These are phyloP conservation scores for Plenodomus lindquistii DNA, from an alignment of 2,329 filamentous ascomycete species.

Conservation along the genomic window DNA sequence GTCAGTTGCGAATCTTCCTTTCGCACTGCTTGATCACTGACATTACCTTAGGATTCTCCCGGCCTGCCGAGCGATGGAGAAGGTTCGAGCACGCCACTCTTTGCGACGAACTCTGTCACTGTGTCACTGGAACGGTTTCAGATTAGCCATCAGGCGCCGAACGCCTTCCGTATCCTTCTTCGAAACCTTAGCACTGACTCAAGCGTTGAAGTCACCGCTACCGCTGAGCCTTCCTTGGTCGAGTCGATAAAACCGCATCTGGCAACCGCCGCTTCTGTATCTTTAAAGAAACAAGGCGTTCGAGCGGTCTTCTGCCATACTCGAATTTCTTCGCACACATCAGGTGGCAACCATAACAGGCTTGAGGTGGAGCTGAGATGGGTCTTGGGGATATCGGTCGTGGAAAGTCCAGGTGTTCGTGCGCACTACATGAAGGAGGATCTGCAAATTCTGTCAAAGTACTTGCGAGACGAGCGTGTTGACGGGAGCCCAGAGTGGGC, in stretches of 20 bases:
- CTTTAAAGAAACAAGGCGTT: conserved; percentile 16
- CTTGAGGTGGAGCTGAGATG: conserved; percentile 37
- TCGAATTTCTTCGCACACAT: conserved; percentile 13
- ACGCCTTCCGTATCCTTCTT: conserved; percentile 21
- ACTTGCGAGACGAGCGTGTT: conserved; percentile 17
- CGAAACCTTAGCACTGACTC: conserved; percentile 17
- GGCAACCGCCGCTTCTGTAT: conserved; percentile 22
- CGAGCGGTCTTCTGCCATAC: conserved; percentile 34
- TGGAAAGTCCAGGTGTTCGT: conserved; percentile 22
- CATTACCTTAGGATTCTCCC: conserved; percentile 7
- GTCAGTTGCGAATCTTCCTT: conserved; percentile 16
- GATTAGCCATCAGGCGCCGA: conserved; percentile 2
- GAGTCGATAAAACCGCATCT: conserved; percentile 27
- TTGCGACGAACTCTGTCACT: conserved; percentile 7
- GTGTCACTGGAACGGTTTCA: conserved; percentile 31
- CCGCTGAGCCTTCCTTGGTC: conserved; percentile 14
- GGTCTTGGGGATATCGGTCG: conserved; percentile 30
- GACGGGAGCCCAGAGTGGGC: conserved; percentile 45
- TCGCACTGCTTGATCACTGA: conserved; percentile 3
- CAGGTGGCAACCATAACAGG: conserved; percentile 8
- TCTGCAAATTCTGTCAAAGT: conserved; percentile 28
- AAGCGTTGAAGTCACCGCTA: conserved; percentile 24
- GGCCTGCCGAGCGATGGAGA: conserved; percentile 1
- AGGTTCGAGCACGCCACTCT: neutral
- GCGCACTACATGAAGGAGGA: conserved; percentile 27